These are phyloP conservation scores for Pythium utonaiense DNA, from an alignment of 352 stramenopile genomes.

Conservation along the genomic window DNA sequence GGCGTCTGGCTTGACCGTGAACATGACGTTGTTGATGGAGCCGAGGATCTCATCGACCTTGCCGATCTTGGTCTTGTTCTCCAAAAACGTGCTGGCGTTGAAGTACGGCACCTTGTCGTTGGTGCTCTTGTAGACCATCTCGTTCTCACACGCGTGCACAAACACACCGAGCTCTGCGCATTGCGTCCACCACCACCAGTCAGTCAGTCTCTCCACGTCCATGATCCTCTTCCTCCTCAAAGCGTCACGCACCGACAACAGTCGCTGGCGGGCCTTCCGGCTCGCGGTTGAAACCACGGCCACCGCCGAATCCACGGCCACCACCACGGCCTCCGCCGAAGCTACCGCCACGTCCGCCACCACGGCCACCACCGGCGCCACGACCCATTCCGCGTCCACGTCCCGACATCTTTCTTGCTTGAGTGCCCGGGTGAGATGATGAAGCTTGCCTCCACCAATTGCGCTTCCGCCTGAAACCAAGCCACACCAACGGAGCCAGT, in stretches of 20 bases:
- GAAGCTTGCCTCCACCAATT: constrained; percentile 20
- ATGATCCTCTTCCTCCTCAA: not conserved
- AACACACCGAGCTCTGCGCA: constrained; percentile 95
- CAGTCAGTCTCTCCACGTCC: not conserved
- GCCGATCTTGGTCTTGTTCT: constrained; percentile 99
- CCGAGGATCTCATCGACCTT: constrained; percentile 99
- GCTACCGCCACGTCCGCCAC: constrained; percentile 29
- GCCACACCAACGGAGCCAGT: constrained; percentile 16
- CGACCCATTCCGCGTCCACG: constrained; percentile 24
- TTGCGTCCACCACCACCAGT: not conserved
- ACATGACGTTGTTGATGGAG: constrained; percentile 95
- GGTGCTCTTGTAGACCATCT: constrained; percentile 97
- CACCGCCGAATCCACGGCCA: constrained; percentile 32
- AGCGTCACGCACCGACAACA: constrained; percentile 52
- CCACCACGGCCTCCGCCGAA: constrained; percentile 40
- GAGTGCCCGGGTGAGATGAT: constrained; percentile 1
- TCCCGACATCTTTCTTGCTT: constrained; percentile 40
- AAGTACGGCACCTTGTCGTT: constrained; percentile 98
- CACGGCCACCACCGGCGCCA: constrained; percentile 20
- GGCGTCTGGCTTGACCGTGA: constrained; percentile 96
- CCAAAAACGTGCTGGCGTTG: constrained; percentile 96
- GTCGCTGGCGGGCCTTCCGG: constrained; percentile 65
- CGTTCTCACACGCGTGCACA: constrained; percentile 96
- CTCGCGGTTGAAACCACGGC: constrained; percentile 46
- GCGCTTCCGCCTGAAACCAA: constrained; percentile 4